Evolutionary conservation across 768 basidiomycete species (phyloP), one percentile per base, ranked within the genome.

Genomic region (Rhizopogon vulgaris): DNA sequence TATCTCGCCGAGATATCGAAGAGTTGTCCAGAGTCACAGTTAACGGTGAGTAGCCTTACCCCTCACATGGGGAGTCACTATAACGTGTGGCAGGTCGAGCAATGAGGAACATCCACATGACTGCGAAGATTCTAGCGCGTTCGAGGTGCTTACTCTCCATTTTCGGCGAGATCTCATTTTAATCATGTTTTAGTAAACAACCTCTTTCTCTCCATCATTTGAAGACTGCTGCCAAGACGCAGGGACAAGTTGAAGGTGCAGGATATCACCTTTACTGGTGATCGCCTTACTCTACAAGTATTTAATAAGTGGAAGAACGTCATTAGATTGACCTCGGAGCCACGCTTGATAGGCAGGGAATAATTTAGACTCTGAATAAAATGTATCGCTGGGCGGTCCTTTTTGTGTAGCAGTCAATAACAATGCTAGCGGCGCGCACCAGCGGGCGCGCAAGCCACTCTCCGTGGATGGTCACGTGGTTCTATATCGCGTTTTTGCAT

Each of bases 211-310:
- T 45, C 14, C 5, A 9, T 8, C 18, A 45, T 32, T 32, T 45
- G 28, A 45, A 32, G 30, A 45, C 43, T 6, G 43, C 43, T 32
- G 30, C 43, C 4, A 45, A 32, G 14, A 45, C 30, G 14, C 43
- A 45, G 6, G 43, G 30, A 14, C 43, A 45, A 18, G 43, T 22
- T 3, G 43, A 45, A 45, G 43, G 43, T 15, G 43, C 43, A 22
- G 43, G 43, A 45, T 32, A 45, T 45, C 43, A 45, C 32, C 43
- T 45, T 45, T 45, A 45, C 30, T 45, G 43, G 43, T 45, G 30
- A 45, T 10, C 28, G 28, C 8, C 7, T 17, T 32, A 32, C 7
- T 22, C 3, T 18, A 32, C 12, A 32, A 12, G 4, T 17, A 6
- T 45, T 45, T 45, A 32, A 45, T 18, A 22, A 32, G 4, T 45